These are phyloP conservation scores for Camelina sativa DNA, from an alignment of 345 rosid genomes.

Conservation along the genomic window DNA sequence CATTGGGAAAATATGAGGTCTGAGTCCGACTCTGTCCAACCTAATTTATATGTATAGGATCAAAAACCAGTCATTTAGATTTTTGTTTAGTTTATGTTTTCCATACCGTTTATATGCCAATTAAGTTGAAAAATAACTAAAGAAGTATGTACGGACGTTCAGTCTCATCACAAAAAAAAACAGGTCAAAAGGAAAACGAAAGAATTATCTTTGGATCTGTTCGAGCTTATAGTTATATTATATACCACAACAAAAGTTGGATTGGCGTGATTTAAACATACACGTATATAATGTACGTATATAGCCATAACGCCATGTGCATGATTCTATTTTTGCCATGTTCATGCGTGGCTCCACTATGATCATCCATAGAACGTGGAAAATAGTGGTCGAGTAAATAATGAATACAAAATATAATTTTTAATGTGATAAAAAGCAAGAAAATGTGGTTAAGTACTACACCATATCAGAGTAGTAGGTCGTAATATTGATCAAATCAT, in stretches of 20 bases:
- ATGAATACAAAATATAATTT: background rate
- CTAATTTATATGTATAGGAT: background rate
- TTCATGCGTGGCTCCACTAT: constrained; percentile 40
- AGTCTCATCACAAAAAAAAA: background rate
- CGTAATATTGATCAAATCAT: constrained; percentile 3
- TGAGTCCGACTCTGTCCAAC: background rate
- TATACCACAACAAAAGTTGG: background rate
- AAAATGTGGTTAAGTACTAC: constrained; percentile 28
- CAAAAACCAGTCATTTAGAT: background rate
- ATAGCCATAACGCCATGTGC: constrained; percentile 8
- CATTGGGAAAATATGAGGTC: background rate
- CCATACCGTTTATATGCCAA: background rate
- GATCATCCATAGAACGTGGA: constrained; percentile 44
- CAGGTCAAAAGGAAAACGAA: background rate
- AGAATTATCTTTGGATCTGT: background rate
- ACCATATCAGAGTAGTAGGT: constrained; percentile 1
- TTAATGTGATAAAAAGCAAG: constrained; percentile 13
- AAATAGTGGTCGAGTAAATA: constrained; percentile 40
- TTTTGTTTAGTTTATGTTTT: too few relatives aligned
- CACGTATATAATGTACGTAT: background rate
- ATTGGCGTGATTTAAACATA: background rate
- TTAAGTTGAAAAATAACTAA: too few relatives aligned
- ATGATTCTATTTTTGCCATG: constrained; percentile 31
- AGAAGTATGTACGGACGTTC: too few relatives aligned
- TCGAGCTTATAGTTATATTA: background rate